These are phyloP conservation scores for Chaetoceros muelleri DNA, from an alignment of 108 stramenopile species.

Conservation along the genomic window DNA sequence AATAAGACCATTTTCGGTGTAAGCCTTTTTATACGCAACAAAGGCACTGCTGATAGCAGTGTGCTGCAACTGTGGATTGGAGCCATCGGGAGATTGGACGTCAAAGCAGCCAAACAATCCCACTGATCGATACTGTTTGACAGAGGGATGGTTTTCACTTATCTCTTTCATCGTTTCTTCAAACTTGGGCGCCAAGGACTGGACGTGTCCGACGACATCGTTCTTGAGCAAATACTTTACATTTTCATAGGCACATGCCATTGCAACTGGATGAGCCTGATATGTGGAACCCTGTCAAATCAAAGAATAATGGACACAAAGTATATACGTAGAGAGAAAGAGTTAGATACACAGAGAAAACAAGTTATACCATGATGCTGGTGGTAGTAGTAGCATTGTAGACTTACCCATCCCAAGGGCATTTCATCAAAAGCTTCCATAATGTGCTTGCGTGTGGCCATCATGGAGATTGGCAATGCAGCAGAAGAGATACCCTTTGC, in stretches of 20 bases:
- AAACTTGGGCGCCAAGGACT: constrained; percentile 20
- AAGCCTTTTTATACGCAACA: constrained; percentile 23
- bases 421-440: constrained; percentile 41
- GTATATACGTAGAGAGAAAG: background rate
- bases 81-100: constrained; percentile 23
- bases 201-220: constrained; percentile 30
- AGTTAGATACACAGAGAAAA: background rate
- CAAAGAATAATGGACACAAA: background rate
- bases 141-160: constrained; percentile 25
- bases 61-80: constrained; percentile 24
- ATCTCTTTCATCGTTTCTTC: constrained; percentile 17
- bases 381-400: constrained; percentile 6
- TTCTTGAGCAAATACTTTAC: constrained; percentile 27
- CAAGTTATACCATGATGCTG: background rate
- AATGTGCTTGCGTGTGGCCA: constrained; percentile 27
- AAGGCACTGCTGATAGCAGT: constrained; percentile 23
- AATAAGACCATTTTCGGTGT: constrained; percentile 24
- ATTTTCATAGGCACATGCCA: constrained; percentile 37
- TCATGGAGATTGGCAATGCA: constrained; percentile 19
- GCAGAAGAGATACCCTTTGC: constrained; percentile 39
- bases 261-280: constrained; percentile 34
- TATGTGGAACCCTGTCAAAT: constrained; percentile 32
- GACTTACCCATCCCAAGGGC: constrained; percentile 35
- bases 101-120: constrained; percentile 40
- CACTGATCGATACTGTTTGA: constrained; percentile 29